These are phyloP conservation scores for Arthromyces matolae DNA, from an alignment of 768 basidiomycete genomes.

Conservation along the genomic window DNA sequence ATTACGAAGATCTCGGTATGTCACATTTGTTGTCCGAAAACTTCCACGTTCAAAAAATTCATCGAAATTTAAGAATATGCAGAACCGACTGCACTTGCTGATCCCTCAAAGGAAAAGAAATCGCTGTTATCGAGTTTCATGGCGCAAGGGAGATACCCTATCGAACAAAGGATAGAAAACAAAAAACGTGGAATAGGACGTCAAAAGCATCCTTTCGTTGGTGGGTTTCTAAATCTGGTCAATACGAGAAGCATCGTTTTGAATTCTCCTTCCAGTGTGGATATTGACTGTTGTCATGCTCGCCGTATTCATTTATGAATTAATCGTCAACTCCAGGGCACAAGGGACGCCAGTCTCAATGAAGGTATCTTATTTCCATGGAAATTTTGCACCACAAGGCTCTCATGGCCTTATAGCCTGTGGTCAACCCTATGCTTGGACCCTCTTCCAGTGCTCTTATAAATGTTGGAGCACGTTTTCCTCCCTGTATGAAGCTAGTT, in stretches of 20 bases:
- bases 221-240: slow-evolving; percentile 44
- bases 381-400: no score
- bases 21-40: background rate
- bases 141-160: slow-evolving; percentile 50
- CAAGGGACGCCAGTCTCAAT: slow-evolving; percentile 86
- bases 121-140: slow-evolving; percentile 40
- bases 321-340: slow-evolving; percentile 66
- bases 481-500: slow-evolving; percentile 86
- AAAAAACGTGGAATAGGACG: slow-evolving; percentile 83
- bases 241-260: slow-evolving; percentile 8
- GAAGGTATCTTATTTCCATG: slow-evolving; percentile 43
- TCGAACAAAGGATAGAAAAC: slow-evolving; percentile 81
- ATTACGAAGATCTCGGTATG: slow-evolving; percentile 56
- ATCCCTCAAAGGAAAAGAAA: slow-evolving; percentile 34
- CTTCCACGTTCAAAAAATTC: background rate
- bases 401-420: no score
- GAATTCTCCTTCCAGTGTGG: slow-evolving; percentile 48
- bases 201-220: slow-evolving; percentile 75
- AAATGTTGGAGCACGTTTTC: slow-evolving; percentile 86
- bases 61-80: slow-evolving; percentile 52
- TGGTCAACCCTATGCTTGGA: slow-evolving; percentile 87
- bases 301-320: slow-evolving; percentile 78
- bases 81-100: slow-evolving; percentile 43
- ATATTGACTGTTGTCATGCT: slow-evolving; percentile 62
- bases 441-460: slow-evolving; percentile 83